Conservation (phyloP, 768 basidiomycete species). For the Lentinus tigrinus region DNA sequence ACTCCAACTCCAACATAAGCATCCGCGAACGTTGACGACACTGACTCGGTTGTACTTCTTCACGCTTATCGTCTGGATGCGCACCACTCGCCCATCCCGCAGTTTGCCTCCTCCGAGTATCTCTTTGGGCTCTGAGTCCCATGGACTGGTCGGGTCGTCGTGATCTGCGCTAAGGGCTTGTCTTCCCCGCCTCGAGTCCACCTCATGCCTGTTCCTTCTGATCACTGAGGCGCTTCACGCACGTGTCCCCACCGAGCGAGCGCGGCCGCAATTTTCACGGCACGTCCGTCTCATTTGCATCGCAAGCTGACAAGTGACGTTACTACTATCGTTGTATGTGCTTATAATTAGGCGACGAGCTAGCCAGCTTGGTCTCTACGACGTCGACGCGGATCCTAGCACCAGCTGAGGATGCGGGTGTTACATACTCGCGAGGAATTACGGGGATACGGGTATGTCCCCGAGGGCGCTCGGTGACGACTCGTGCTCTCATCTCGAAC, state of each 20-base stretch:
- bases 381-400: no score
- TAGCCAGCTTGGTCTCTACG: no score
- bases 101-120: neutral
- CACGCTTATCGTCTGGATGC: neutral
- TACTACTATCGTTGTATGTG: no score
- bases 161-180: slow-evolving; percentile 6
- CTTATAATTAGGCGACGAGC: no score
- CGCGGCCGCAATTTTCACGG: no score
- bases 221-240: slow-evolving; percentile 5
- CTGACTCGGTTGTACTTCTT: neutral
- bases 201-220: slow-evolving; percentile 11
- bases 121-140: neutral
- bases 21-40: neutral
- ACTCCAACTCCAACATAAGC: neutral
- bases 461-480: no score
- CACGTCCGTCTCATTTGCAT: no score
- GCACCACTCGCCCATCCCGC: neutral
- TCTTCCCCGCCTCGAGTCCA: slow-evolving; percentile 7
- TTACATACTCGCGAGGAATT: no score
- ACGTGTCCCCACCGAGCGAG: slow-evolving; percentile 5
- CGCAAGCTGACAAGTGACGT: no score
- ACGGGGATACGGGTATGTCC: no score
- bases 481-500: no score
- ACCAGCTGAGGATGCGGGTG: no score
- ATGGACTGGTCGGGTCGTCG: neutral